A percentile compares a stretch with the other conserved stretches of the same genome.
phyloP scores from a whole-genome alignment of 305 asterid genomes.

The Fraxinus baroniana region DNA sequence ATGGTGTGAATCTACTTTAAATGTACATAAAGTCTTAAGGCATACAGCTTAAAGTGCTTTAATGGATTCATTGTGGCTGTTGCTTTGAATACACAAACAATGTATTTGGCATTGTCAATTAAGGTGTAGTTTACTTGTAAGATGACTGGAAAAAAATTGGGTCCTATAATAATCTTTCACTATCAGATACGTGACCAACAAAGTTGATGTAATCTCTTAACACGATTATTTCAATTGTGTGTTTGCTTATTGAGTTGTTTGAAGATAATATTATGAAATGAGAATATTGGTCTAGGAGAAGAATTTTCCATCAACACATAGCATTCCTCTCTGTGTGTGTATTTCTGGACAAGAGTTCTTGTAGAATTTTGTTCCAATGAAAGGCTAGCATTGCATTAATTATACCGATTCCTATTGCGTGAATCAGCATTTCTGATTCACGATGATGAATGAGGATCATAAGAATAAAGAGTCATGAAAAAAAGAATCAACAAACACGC shows the following conservation, averaged over 20 bases:
- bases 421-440: background rate
- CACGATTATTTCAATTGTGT: background rate
- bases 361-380: background rate
- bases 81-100: background rate
- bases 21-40: background rate
- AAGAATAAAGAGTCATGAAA: background rate
- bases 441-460: background rate
- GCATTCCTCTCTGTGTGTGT: background rate
- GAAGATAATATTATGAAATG: background rate
- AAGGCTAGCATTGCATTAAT: background rate
- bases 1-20: background rate
- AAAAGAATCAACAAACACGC: background rate
- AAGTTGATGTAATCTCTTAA: background rate
- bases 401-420: background rate
- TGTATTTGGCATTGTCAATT: background rate
- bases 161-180: background rate
- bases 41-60: background rate
- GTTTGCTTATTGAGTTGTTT: background rate
- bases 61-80: background rate
- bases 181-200: background rate
- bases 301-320: background rate
- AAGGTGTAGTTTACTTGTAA: background rate
- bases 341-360: background rate
- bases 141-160: background rate
- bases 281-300: background rate